Conservation (phyloP, 2,329 filamentous ascomycete species). For the Diaporthe ampelina region DNA sequence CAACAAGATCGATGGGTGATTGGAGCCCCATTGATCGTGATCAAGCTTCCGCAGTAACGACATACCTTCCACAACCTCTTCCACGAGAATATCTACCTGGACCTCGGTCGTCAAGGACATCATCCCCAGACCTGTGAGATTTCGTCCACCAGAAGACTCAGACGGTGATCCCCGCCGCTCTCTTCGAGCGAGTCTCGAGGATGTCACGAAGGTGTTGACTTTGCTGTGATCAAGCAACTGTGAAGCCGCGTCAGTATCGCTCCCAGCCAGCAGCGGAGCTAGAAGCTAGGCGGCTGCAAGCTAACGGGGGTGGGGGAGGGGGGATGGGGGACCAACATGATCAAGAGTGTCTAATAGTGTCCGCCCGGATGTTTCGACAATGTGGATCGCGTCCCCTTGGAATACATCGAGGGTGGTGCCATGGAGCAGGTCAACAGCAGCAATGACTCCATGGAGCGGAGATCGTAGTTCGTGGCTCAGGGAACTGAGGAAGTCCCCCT, state of each 20-base stretch:
- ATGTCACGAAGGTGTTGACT: slow-evolving; percentile 55
- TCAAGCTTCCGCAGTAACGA: too few relatives aligned
- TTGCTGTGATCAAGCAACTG: slow-evolving; percentile 63
- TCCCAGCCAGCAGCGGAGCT: not conserved
- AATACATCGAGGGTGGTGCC: slow-evolving; percentile 54
- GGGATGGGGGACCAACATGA: slow-evolving; percentile 47
- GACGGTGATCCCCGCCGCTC: not conserved
- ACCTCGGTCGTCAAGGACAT: slow-evolving; percentile 50
- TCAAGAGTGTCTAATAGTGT: slow-evolving; percentile 65
- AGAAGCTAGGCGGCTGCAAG: too few relatives aligned
- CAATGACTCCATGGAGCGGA: slow-evolving; percentile 70
- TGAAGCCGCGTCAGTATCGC: not conserved
- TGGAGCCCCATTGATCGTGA: too few relatives aligned
- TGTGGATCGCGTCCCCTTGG: slow-evolving; percentile 60
- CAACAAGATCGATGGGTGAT: too few relatives aligned
- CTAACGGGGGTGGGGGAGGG: too few relatives aligned
- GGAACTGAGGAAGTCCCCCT: slow-evolving; percentile 69
- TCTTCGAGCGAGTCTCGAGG: slow-evolving; percentile 18
- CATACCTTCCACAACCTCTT: slow-evolving; percentile 52
- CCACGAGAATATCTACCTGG: slow-evolving; percentile 50
- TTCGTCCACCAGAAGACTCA: not conserved
- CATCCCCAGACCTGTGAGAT: slow-evolving; percentile 43
- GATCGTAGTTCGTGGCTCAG: slow-evolving; percentile 70
- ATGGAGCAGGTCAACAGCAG: slow-evolving; percentile 64
- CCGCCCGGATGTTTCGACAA: slow-evolving; percentile 63